Evolutionary conservation across 148 eudicot species (phyloP).

Genomic region (Vaccinium macrocarpon): DNA sequence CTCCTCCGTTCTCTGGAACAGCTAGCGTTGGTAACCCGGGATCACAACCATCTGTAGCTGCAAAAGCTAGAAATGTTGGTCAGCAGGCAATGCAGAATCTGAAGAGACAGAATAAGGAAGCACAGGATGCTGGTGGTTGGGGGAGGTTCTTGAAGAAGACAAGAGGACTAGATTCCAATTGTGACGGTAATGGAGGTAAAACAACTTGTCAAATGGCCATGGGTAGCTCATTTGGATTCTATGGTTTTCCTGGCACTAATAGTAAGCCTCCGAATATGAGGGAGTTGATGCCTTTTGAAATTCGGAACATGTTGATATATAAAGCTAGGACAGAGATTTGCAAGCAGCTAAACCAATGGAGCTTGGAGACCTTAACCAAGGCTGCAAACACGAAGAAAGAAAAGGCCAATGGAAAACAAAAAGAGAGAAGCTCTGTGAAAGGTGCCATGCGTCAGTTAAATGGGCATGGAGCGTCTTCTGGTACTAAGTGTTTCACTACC

Average conservation of each 20-base stretch:
- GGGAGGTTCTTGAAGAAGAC: constrained; percentile 31
- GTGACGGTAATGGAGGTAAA: constrained; percentile 20
- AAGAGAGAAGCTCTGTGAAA: constrained; percentile 15
- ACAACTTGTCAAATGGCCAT: constrained; percentile 20
- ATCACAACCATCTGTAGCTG: constrained; percentile 25
- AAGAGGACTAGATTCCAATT: constrained; percentile 26
- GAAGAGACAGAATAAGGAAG: constrained; percentile 51
- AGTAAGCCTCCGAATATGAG: constrained; percentile 24
- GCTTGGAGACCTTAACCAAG: constrained; percentile 26
- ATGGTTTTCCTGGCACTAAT: constrained; percentile 24
- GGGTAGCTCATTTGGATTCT: constrained; percentile 6
- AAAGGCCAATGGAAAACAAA: constrained; percentile 27
- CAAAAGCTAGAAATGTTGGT: constrained; percentile 37
- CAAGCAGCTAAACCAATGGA: constrained; percentile 40
- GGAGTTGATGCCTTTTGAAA: constrained; percentile 45
- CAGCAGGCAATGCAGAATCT: constrained; percentile 36
- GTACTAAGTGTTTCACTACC: background rate
- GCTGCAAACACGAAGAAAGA: constrained; percentile 5
- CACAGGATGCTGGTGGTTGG: constrained; percentile 19
- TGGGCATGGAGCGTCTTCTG: constrained; percentile 23
- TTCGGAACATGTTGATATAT: constrained; percentile 38
- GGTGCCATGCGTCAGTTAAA: constrained; percentile 17
- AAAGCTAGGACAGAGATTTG: constrained; percentile 47
- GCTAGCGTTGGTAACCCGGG: constrained; percentile 13
- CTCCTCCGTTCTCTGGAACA: constrained; percentile 9